phyloP scores from a whole-genome alignment of 768 basidiomycete genomes.

The Sistotremastrum suecicum region DNA sequence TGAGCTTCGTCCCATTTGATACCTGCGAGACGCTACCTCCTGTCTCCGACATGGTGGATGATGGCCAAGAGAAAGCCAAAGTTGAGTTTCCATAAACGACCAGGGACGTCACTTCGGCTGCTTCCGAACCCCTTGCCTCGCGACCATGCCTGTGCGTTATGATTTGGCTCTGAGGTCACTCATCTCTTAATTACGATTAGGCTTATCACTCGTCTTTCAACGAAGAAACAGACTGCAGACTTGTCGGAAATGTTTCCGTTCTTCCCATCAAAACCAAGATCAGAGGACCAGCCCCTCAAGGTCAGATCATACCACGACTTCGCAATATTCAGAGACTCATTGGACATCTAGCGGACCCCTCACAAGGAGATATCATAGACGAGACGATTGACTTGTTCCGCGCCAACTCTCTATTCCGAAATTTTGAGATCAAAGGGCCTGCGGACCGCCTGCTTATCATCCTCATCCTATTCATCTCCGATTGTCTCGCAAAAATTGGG shows the following conservation, averaged over 20 bases:
- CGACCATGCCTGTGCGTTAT: too few relatives aligned
- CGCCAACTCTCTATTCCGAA: conserved; percentile 97
- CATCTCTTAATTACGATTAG: conserved; percentile 24
- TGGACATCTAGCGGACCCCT: conserved; percentile 49
- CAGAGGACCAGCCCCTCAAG: conserved; percentile 81
- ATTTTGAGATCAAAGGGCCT: conserved; percentile 98
- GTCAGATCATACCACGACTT: conserved; percentile 23
- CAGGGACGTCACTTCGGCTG: too few relatives aligned
- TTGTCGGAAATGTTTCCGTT: conserved; percentile 81
- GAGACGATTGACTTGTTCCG: conserved; percentile 95
- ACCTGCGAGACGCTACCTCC: too few relatives aligned
- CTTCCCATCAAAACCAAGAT: conserved; percentile 86
- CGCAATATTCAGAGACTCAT: background rate
- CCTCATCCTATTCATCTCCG: conserved; percentile 94
- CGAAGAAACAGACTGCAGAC: conserved; percentile 64
- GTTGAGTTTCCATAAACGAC: too few relatives aligned
- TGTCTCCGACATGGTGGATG: too few relatives aligned
- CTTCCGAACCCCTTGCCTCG: too few relatives aligned
- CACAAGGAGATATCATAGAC: conserved; percentile 80
- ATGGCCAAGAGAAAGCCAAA: too few relatives aligned
- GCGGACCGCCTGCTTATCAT: conserved; percentile 94
- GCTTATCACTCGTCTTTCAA: conserved; percentile 95
- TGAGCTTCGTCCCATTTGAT: conserved; percentile 9
- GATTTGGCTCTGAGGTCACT: too few relatives aligned
- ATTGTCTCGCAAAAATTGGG: conserved; percentile 88